Conservation (phyloP, 2,329 filamentous ascomycete species). For the Fusarium pininemorale region DNA sequence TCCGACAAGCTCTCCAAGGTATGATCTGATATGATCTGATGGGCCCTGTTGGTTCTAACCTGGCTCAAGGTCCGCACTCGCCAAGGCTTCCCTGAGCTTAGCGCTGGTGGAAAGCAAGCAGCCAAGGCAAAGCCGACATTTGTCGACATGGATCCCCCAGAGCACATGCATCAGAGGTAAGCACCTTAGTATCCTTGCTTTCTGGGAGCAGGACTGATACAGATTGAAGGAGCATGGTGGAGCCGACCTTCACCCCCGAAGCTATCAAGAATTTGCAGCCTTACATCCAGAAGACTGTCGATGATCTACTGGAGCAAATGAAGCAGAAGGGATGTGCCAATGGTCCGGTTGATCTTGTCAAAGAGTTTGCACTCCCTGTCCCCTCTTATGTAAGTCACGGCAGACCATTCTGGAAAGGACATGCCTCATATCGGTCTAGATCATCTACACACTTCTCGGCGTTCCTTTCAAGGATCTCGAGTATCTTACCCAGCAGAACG, state of each 20-base stretch:
- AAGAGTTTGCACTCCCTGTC: slow-evolving; percentile 57
- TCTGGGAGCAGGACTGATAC: not conserved
- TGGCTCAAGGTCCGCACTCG: slow-evolving; percentile 48
- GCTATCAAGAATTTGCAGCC: slow-evolving; percentile 53
- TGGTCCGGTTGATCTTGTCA: slow-evolving; percentile 55
- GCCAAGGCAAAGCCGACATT: slow-evolving; percentile 60
- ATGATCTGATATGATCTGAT: not conserved
- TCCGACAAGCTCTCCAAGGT: slow-evolving; percentile 59
- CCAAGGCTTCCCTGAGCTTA: slow-evolving; percentile 58
- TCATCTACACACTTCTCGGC: slow-evolving; percentile 61
- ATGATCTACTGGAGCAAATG: slow-evolving; percentile 54
- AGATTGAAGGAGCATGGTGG: slow-evolving; percentile 54
- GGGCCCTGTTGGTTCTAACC: not conserved
- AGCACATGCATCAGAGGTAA: slow-evolving; percentile 57
- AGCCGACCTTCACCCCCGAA: slow-evolving; percentile 52
- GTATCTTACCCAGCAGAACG: slow-evolving; percentile 57
- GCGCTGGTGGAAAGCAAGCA: slow-evolving; percentile 56
- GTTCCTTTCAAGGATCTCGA: slow-evolving; percentile 57
- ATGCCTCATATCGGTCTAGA: slow-evolving; percentile 38
- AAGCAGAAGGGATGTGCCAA: slow-evolving; percentile 46
- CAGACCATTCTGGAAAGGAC: not conserved
- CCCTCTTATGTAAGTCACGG: slow-evolving; percentile 53
- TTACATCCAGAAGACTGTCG: slow-evolving; percentile 57
- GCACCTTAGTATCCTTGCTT: not conserved
- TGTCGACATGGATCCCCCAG: slow-evolving; percentile 60